Evolutionary conservation across 177 flowering plant species (phyloP).

Genomic region (Telopea speciosissima): DNA sequence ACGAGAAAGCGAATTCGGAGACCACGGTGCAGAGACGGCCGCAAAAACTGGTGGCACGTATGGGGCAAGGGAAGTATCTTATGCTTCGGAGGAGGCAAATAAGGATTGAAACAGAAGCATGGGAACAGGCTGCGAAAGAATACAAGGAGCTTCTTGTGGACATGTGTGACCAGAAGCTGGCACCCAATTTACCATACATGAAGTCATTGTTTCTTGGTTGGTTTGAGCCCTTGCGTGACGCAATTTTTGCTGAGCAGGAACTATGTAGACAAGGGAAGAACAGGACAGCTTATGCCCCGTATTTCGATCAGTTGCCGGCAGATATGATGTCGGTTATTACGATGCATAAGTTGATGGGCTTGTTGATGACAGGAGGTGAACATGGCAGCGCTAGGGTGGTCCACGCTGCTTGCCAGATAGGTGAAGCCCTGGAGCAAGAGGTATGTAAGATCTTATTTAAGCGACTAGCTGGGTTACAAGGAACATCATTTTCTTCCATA

Average conservation of each 20-base stretch:
- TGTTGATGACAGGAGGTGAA: constrained; percentile 70
- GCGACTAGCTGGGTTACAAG: neutral
- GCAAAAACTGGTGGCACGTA: constrained; percentile 22
- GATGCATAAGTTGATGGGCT: constrained; percentile 88
- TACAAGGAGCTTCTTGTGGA: constrained; percentile 75
- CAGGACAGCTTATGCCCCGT: constrained; percentile 45
- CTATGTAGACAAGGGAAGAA: constrained; percentile 42
- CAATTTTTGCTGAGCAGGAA: constrained; percentile 65
- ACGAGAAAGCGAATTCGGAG: constrained; percentile 20
- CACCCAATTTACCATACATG: constrained; percentile 93
- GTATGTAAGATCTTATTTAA: constrained; percentile 28
- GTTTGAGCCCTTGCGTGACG: constrained; percentile 81
- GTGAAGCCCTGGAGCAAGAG: constrained; percentile 97
- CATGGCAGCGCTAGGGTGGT: constrained; percentile 64
- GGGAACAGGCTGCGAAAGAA: constrained; percentile 83
- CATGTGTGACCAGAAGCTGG: constrained; percentile 88
- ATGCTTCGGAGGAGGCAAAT: constrained; percentile 62
- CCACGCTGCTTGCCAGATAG: constrained; percentile 65
- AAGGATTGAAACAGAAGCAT: constrained; percentile 81
- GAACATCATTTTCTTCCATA: neutral
- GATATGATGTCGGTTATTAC: constrained; percentile 95
- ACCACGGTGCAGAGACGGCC: constrained; percentile 10
- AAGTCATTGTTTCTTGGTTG: constrained; percentile 92
- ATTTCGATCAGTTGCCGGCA: constrained; percentile 67
- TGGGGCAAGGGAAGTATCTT: constrained; percentile 35